Conservation (phyloP, 2,329 filamentous ascomycete species). For the Neopestalotiopsis sp. region DNA sequence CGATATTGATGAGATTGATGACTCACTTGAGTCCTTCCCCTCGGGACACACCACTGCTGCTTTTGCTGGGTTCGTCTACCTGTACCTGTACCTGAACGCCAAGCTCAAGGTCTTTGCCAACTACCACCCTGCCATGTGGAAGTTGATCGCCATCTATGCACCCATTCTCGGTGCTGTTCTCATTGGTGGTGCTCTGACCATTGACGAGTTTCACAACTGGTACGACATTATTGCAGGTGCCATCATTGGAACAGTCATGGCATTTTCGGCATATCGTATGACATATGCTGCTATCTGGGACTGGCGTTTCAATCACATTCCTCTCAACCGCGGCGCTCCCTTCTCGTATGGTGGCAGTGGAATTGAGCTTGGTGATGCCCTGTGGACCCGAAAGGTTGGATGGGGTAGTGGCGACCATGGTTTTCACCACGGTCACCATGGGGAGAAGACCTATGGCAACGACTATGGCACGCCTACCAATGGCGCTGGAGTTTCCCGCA, state of each 20-base stretch:
- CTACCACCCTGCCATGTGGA: slow-evolving; percentile 78
- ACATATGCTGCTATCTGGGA: slow-evolving; percentile 72
- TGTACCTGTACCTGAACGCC: slow-evolving; percentile 77
- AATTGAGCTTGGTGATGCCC: slow-evolving; percentile 56
- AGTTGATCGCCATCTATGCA: slow-evolving; percentile 67
- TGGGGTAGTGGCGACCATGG: slow-evolving; percentile 54
- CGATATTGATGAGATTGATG: slow-evolving; percentile 67
- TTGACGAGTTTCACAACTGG: slow-evolving; percentile 78
- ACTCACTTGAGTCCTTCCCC: slow-evolving; percentile 73
- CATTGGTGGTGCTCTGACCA: slow-evolving; percentile 73
- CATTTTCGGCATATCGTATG: slow-evolving; percentile 71
- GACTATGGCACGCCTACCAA: slow-evolving; percentile 2
- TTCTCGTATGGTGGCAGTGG: slow-evolving; percentile 55
- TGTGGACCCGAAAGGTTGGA: slow-evolving; percentile 64
- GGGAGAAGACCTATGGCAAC: neutral
- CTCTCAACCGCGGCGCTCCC: slow-evolving; percentile 62
- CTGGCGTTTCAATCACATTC: slow-evolving; percentile 69
- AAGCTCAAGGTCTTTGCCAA: slow-evolving; percentile 79
- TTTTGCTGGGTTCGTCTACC: slow-evolving; percentile 73
- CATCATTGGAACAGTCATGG: slow-evolving; percentile 68
- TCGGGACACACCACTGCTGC: slow-evolving; percentile 77
- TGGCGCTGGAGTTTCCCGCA: neutral
- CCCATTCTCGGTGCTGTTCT: slow-evolving; percentile 72
- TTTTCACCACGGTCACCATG: neutral
- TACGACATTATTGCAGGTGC: slow-evolving; percentile 74